Conservation (phyloP, 1,284 basidiomycete species). For the Rugosomyces carneus region DNA sequence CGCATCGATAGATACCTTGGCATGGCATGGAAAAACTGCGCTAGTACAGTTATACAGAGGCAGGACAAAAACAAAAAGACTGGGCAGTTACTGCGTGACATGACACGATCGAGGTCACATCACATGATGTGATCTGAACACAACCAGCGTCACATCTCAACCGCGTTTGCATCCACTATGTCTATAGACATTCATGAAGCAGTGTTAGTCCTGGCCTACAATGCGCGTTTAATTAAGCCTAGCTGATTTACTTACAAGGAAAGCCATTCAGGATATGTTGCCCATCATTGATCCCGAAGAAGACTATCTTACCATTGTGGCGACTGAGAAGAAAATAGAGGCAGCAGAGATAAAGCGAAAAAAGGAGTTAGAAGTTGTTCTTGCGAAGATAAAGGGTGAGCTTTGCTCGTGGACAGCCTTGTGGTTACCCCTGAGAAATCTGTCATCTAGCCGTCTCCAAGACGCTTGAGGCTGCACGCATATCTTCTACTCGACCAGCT, state of each 20-base stretch:
- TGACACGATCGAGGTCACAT: slow-evolving; percentile 6
- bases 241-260: slow-evolving; percentile 32
- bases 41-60: slow-evolving; percentile 7
- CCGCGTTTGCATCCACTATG: slow-evolving; percentile 9
- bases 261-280: slow-evolving; percentile 60
- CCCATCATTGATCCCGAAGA: slow-evolving; percentile 69
- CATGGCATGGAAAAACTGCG: too few species aligned
- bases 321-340: slow-evolving; percentile 62
- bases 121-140: slow-evolving; percentile 1
- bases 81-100: background rate
- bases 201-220: slow-evolving; percentile 11
- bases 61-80: too few species aligned
- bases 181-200: slow-evolving; percentile 21
- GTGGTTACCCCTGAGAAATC: background rate
- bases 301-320: slow-evolving; percentile 66
- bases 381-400: slow-evolving; percentile 55
- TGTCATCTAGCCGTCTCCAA: slow-evolving; percentile 49
- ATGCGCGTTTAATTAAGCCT: background rate
- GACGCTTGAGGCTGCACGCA: slow-evolving; percentile 58
- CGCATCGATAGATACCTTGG: too few species aligned
- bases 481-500: slow-evolving; percentile 62
- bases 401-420: background rate
- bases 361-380: slow-evolving; percentile 60
- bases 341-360: slow-evolving; percentile 46
- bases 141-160: slow-evolving; percentile 1